Base-by-base conservation (phyloP, 2,329 filamentous ascomycete species). In the Fusarium setosum region DNA sequence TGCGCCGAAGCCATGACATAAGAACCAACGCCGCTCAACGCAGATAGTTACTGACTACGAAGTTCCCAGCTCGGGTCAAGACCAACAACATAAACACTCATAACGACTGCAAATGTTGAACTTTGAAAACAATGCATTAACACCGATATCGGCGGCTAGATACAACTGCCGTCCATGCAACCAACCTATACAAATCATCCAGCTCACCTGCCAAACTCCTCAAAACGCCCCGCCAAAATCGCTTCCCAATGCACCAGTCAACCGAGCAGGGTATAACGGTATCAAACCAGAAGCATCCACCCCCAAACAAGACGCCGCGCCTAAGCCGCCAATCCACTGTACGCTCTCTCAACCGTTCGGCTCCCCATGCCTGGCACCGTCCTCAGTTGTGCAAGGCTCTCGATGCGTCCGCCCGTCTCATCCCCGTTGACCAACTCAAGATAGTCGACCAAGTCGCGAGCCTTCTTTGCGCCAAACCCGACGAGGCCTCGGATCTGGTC, bases 401-500 rank as follows among this genome's bases (percentile, higher is more conserved):
- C 78, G 32, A 89, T 82, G 20, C 72, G 72, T 1, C 77, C 77
- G 5, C 76, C 78, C 32, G 65, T 47, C 6, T 80, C 80, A 29
- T 82, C 78, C 9, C 73, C 74, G n/a, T 63, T 69, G 59, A 80
- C 76, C 18, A 81, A 70, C 41, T 83, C 82, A n/a, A 89, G 73
- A 63, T 84, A 84, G 48, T 87, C 84, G 6, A 89, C 82, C 31
- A 89, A 74, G 64, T 88, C 87, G 38, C 81, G 79, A 0, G 91
- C 91, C 75, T 90, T 91, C 80, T 93, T 93, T 2, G 87, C 83
- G 1, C 91, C 92, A 11, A 94, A 89, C 3, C 91, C 91, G 35
- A 88, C 88, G 2, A 94, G 82, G 4, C 86, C 79, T 70, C 85
- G 86, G 76, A 94, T 93, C 72, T 86, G 82, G 13, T 80, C 80